A percentile compares a stretch with the other conserved stretches of the same genome.
Evolutionary conservation across 2,329 filamentous ascomycete species (phyloP).

Genomic region (Diaporthe ilicicola): DNA sequence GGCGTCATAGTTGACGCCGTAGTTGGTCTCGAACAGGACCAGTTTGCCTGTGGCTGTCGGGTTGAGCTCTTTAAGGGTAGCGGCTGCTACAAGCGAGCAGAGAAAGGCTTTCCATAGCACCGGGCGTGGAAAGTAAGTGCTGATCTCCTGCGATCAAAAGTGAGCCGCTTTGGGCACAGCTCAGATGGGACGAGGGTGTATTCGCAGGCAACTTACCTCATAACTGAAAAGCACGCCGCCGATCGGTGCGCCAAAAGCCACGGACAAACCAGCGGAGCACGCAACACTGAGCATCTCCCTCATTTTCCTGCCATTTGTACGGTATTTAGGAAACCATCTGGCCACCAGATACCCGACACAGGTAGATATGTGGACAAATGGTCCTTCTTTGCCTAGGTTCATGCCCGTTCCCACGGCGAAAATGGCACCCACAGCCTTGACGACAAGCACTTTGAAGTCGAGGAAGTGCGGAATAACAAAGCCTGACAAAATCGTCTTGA

Average conservation of each 20-base stretch:
- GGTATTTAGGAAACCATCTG: constrained; percentile 56
- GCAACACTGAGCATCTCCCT: constrained; percentile 66
- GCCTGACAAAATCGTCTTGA: constrained; percentile 68
- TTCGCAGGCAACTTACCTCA: constrained; percentile 44
- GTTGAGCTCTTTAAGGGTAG: constrained; percentile 65
- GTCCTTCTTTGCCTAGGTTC: constrained; percentile 69
- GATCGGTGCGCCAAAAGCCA: constrained; percentile 70
- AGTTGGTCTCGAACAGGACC: constrained; percentile 68
- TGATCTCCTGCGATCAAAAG: constrained; percentile 56
- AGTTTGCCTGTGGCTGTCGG: constrained; percentile 68
- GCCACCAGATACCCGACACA: constrained; percentile 64
- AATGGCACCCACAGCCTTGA: constrained; percentile 66
- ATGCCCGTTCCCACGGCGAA: constrained; percentile 68
- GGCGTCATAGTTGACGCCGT: constrained; percentile 62
- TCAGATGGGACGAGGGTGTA: not conserved
- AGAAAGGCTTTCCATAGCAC: constrained; percentile 65
- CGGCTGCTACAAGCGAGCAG: constrained; percentile 63
- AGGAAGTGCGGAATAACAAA: constrained; percentile 68
- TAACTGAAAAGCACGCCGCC: constrained; percentile 69
- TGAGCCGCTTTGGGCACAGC: not conserved
- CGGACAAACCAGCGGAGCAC: constrained; percentile 64
- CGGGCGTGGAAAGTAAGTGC: constrained; percentile 66
- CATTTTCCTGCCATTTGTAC: constrained; percentile 65
- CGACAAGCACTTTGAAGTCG: constrained; percentile 60
- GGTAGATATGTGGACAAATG: constrained; percentile 68